Conservation (phyloP, 805 yeast species). For the Candida glaebosa region DNA sequence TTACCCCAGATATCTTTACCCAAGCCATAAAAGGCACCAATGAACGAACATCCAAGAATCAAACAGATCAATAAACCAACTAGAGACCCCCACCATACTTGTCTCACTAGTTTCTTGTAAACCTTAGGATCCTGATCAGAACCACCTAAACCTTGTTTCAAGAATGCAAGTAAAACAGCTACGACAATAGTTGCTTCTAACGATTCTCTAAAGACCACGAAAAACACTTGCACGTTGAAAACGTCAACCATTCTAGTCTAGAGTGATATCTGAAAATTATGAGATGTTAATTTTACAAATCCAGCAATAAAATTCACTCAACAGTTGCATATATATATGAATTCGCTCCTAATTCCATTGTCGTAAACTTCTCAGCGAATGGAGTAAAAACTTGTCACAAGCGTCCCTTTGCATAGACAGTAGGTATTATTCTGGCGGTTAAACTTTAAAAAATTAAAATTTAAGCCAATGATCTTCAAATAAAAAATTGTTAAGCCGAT, state of each 20-base stretch:
- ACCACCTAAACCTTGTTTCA: conserved; percentile 80
- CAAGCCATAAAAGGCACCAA: conserved; percentile 85
- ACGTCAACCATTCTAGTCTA: conserved; percentile 44
- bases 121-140: conserved; percentile 44
- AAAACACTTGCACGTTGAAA: conserved; percentile 73
- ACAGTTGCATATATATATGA: background rate
- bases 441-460: background rate
- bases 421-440: background rate
- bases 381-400: background rate
- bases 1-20: conserved; percentile 79
- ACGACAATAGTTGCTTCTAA: conserved; percentile 90
- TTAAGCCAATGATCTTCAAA: background rate
- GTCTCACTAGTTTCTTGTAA: conserved; percentile 62
- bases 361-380: background rate
- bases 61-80: conserved; percentile 77
- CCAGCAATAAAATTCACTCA: background rate
- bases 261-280: background rate
- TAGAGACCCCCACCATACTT: conserved; percentile 83
- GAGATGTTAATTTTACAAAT: conserved; percentile 1
- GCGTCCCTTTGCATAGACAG: background rate
- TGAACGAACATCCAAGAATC: conserved; percentile 85
- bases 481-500: background rate
- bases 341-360: background rate
- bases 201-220: conserved; percentile 90
- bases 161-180: conserved; percentile 86